phyloP scores from a whole-genome alignment of 2,329 filamentous ascomycete genomes.

The Talaromyces sp. region DNA sequence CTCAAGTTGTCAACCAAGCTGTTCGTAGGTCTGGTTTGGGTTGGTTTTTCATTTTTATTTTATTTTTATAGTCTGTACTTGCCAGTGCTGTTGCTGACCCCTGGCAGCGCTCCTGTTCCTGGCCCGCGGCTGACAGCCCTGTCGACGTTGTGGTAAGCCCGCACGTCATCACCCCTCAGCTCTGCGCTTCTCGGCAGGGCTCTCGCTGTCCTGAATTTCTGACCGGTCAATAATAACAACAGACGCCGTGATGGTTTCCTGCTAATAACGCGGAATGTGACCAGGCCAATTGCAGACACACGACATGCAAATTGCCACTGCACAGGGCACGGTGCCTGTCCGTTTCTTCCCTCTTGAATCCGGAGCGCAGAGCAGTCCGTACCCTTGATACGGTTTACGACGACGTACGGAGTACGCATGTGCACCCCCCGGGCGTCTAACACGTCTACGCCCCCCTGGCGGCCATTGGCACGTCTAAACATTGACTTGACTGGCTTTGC shows the following conservation, averaged over 20 bases:
- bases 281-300: neutral
- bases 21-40: neutral
- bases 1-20: too few species aligned
- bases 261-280: neutral
- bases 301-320: neutral
- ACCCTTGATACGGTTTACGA: neutral
- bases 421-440: neutral
- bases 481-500: neutral
- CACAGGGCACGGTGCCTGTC: neutral
- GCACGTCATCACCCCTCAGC: neutral
- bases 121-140: neutral
- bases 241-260: neutral
- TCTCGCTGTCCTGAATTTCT: neutral
- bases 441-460: neutral
- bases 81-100: too few species aligned
- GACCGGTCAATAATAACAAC: neutral
- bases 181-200: neutral
- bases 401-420: too few species aligned
- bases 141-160: too few species aligned
- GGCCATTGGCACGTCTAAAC: neutral
- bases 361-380: neutral
- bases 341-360: neutral
- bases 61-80: too few species aligned
- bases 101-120: neutral
- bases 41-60: neutral